Percentiles rank a stretch among this genome's conserved stretches.
Evolutionary conservation across 352 stramenopile species (phyloP).

Genomic region (Globisporangium nodosum): DNA sequence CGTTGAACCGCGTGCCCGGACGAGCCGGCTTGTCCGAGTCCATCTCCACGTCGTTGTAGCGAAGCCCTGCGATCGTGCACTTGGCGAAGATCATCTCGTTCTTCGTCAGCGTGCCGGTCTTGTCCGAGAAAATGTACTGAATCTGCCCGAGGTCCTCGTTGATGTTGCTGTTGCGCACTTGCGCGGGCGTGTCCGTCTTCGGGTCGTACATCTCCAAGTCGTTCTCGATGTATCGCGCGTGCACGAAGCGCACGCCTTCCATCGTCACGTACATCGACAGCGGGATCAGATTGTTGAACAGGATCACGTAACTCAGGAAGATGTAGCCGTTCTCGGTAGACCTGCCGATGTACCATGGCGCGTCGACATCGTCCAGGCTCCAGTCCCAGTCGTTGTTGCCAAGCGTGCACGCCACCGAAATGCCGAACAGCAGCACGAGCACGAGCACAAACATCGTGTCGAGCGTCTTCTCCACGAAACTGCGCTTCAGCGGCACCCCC

Average conservation of each 20-base stretch:
- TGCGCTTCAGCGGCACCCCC: conserved; percentile 77
- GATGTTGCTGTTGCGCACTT: conserved; percentile 85
- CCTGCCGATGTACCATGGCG: conserved; percentile 66
- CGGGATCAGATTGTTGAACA: conserved; percentile 94
- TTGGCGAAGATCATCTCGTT: conserved; percentile 98
- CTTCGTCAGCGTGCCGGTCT: conserved; percentile 97
- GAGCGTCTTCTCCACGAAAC: conserved; percentile 82
- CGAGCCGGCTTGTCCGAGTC: conserved; percentile 32
- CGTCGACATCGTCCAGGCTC: conserved; percentile 36
- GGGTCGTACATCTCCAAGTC: conserved; percentile 83
- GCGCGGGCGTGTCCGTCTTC: conserved; percentile 67
- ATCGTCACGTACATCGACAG: conserved; percentile 92
- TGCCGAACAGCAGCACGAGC: conserved; percentile 79
- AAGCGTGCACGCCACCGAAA: conserved; percentile 77
- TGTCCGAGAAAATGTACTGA: conserved; percentile 98
- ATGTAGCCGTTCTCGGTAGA: conserved; percentile 72
- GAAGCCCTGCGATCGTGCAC: conserved; percentile 62
- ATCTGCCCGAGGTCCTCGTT: conserved; percentile 94
- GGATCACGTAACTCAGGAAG: conserved; percentile 87
- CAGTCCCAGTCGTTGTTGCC: conserved; percentile 85
- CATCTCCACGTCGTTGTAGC: conserved; percentile 88
- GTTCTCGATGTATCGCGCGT: conserved; percentile 78
- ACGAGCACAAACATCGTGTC: conserved; percentile 88
- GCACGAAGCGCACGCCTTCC: conserved; percentile 84
- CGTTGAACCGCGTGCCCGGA: conserved; percentile 77